Evolutionary conservation across 768 basidiomycete genomes (phyloP), one percentile per base, ranked within the genome.

Genomic region (Dictyophora rubrovolvata): DNA sequence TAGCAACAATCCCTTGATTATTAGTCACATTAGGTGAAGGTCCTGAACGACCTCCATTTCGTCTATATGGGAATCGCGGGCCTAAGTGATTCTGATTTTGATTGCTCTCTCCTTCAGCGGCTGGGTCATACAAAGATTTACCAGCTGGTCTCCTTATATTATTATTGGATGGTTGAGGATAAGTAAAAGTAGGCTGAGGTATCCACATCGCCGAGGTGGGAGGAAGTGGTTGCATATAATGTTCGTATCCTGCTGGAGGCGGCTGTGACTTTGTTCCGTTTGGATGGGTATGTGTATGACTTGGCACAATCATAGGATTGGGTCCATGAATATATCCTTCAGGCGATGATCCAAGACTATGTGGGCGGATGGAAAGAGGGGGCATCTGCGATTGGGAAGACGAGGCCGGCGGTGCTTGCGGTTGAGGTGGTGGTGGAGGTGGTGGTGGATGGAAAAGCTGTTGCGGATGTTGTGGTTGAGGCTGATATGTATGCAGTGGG

Each of bases 361-460:
- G 36, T 67, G 72, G 35, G 65, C 67, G 28, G 60, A 62, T 33
- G 71, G 69, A 54, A 71, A 72, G 17, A 69, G 72, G 20, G 71
- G 65, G 54, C 69, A 74, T 60, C 77, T 76, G 42, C 2, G 42
- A 1, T 77, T 76, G 42, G 10, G 42, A 2, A 72, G 66, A 61
- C 74, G 70, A 7, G 66, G 68, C 1, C 70, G 68, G 59, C 74
- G 76, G 61, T 77, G 78, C 2, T 71, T 72, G 23, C 58, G 48
- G 28, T 56, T 50, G n/a, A 18, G 37, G 59, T 18, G 58, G 22
- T 16, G 42, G 63, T 16, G 42, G 17, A 47, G 48, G 58, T 59
- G 59, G 51, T 55, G 56, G 62, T 48, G 65, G 36, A 37, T 20
- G 53, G 56, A 58, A 51, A 57, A 36, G 54, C 61, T 57, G 52